These are phyloP conservation scores for Bimuria novae-zelandiae DNA, from an alignment of 2,329 filamentous ascomycete species.

Conservation along the genomic window DNA sequence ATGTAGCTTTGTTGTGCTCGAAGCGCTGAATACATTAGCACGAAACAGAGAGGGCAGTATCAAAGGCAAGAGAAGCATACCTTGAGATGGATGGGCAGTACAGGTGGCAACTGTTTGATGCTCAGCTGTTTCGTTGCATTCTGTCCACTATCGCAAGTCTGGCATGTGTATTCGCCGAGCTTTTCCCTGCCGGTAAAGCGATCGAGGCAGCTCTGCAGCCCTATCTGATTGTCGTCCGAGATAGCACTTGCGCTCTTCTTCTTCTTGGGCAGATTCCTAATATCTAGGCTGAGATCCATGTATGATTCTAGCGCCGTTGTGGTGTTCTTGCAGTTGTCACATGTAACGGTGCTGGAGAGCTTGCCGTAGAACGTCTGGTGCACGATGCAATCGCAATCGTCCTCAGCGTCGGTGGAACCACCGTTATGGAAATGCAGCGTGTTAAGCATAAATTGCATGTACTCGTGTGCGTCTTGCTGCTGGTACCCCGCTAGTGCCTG, in stretches of 20 bases:
- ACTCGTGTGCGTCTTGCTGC: slow-evolving; percentile 96
- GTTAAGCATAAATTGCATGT: slow-evolving; percentile 93
- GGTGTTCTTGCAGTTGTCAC: slow-evolving; percentile 80
- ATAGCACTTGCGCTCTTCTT: slow-evolving; percentile 53
- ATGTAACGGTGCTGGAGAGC: slow-evolving; percentile 87
- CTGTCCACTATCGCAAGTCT: slow-evolving; percentile 73
- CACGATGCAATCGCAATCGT: slow-evolving; percentile 81
- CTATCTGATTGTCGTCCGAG: slow-evolving; percentile 42
- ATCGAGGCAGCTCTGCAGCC: slow-evolving; percentile 69
- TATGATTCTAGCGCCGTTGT: slow-evolving; percentile 87
- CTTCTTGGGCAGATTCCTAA: slow-evolving; percentile 77
- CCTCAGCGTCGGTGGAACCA: slow-evolving; percentile 51
- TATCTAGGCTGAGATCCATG: slow-evolving; percentile 84
- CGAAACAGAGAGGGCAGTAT: not conserved
- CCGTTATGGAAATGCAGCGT: slow-evolving; percentile 82
- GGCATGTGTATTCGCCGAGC: slow-evolving; percentile 78
- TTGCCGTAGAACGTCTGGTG: slow-evolving; percentile 95
- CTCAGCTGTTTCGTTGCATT: slow-evolving; percentile 83
- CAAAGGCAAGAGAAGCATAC: slow-evolving; percentile 51
- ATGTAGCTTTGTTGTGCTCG: slow-evolving; percentile 74
- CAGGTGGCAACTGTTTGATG: slow-evolving; percentile 83
- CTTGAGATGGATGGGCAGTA: slow-evolving; percentile 91
- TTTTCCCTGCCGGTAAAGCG: slow-evolving; percentile 87
- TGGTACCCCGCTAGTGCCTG: slow-evolving; percentile 74
- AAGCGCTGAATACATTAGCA: slow-evolving; percentile 59